Conservation (phyloP, 805 yeast species). For the Grigorovia humatica region DNA sequence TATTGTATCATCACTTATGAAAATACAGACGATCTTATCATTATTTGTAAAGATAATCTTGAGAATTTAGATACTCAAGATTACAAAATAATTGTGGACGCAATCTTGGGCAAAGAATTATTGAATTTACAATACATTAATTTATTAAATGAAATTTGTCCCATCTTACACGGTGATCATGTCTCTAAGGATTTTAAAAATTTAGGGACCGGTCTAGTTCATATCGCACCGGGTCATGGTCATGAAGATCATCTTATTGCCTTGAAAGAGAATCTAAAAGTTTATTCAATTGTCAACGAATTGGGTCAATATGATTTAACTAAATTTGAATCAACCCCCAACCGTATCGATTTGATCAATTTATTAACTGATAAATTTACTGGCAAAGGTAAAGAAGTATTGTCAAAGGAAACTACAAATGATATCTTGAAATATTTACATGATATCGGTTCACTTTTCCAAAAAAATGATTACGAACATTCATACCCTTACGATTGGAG, state of each 20-base stretch:
- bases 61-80: slow-evolving; percentile 26
- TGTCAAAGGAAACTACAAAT: slow-evolving; percentile 43
- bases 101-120: slow-evolving; percentile 35
- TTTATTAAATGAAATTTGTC: slow-evolving; percentile 39
- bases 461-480: slow-evolving; percentile 50
- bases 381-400: slow-evolving; percentile 43
- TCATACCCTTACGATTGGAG: slow-evolving; percentile 98
- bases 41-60: slow-evolving; percentile 48
- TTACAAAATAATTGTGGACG: slow-evolving; percentile 13
- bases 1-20: slow-evolving; percentile 41
- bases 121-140: slow-evolving; percentile 40
- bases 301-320: slow-evolving; percentile 54
- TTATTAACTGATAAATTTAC: slow-evolving; percentile 10
- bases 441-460: slow-evolving; percentile 34
- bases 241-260: slow-evolving; percentile 81
- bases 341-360: slow-evolving; percentile 30
- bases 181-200: slow-evolving; percentile 43
- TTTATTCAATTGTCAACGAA: slow-evolving; percentile 71
- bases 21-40: slow-evolving; percentile 31
- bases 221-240: slow-evolving; percentile 97
- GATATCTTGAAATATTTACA: slow-evolving; percentile 36
- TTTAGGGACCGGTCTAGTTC: slow-evolving; percentile 94
- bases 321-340: not conserved
- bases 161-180: slow-evolving; percentile 69
- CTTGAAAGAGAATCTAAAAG: slow-evolving; percentile 40